Base-by-base conservation (phyloP, 192 early-diverging fungal genomes). In the Obelidium mucronatum region DNA sequence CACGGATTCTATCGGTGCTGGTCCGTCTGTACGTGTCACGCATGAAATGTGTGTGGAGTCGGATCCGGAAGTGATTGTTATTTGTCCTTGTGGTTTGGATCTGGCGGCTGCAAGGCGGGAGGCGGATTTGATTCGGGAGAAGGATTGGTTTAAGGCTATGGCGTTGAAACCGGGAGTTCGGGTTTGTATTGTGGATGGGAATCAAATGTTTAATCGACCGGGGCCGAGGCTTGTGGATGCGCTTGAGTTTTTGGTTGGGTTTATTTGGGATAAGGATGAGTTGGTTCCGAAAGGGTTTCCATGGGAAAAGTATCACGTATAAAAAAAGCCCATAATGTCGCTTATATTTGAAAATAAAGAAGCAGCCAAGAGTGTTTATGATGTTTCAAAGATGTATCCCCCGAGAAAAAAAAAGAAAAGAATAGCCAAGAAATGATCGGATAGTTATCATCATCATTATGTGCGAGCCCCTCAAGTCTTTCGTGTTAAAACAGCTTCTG, bases 401-500 rank as follows among this genome's bases (percentile, higher is more conserved):
- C 2, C 1, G 19, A 1, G 52, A n/a, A n/a, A n/a, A 53, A 53
- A 53, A n/a, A 24, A 17, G 19, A 53, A 53, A 24, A 17, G 19
- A 53, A 17, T 24, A 53, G 19, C 24, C 19, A 53, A 53, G n/a
- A n/a, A n/a, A n/a, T n/a, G n/a, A n/a, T n/a, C n/a, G n/a, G n/a
- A n/a, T n/a, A n/a, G n/a, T n/a, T n/a, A n/a, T n/a, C n/a, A n/a
- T n/a, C n/a, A n/a, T n/a, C n/a, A n/a, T n/a, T 28, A 31, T 26
- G 22, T 61, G 59, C 19, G 17, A n/a, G n/a, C n/a, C n/a, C n/a
- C n/a, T 35, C 58, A 97, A 79, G 93, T 95, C 54, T 87, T 92
- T 64, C 97, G 85, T 0, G 90, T 94, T 31, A 96, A 76, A 42
- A 97, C 90, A 37, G 95, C 91, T 30, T 92, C 76, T 4, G 95